Base-by-base conservation (phyloP, 768 basidiomycete genomes). In the Mycena venus region DNA sequence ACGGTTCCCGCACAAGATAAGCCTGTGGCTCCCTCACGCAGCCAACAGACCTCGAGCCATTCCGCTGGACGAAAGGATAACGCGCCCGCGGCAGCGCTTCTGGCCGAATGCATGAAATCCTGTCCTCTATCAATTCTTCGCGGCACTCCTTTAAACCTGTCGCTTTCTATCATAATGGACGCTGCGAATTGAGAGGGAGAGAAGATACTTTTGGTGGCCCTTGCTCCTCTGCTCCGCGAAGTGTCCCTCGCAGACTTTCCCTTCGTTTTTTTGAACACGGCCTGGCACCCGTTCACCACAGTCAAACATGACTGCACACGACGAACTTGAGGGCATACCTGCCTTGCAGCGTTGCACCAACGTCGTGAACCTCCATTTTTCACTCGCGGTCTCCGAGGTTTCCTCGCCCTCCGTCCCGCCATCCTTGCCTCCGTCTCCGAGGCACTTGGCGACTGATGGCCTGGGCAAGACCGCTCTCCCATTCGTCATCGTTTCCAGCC, bases 141-240 rank as follows among this genome's bases (percentile, higher is more conserved):
- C n/a, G n/a, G n/a, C n/a, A n/a, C n/a, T n/a, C n/a, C n/a, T n/a
- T n/a, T n/a, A n/a, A n/a, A n/a, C n/a, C n/a, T n/a, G n/a, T n/a
- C n/a, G n/a, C n/a, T n/a, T n/a, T n/a, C n/a, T n/a, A n/a, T n/a
- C n/a, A n/a, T n/a, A n/a, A n/a, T n/a, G n/a, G n/a, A n/a, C n/a
- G n/a, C n/a, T n/a, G n/a, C n/a, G n/a, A n/a, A n/a, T n/a, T n/a
- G n/a, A n/a, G n/a, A n/a, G n/a, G n/a, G n/a, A n/a, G n/a, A n/a
- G n/a, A n/a, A n/a, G n/a, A n/a, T n/a, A n/a, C n/a, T n/a, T n/a
- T n/a, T n/a, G n/a, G n/a, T n/a, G n/a, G n/a, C n/a, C n/a, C 51
- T 71, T 34, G 70, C 70, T 1, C 53, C 62, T 34, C 23, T 64
- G 9, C 62, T 71, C 25, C 61, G 53, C 23, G 9, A 64, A 32